Conservation (phyloP, 768 basidiomycete species). For the Rhodotorula toruloides region DNA sequence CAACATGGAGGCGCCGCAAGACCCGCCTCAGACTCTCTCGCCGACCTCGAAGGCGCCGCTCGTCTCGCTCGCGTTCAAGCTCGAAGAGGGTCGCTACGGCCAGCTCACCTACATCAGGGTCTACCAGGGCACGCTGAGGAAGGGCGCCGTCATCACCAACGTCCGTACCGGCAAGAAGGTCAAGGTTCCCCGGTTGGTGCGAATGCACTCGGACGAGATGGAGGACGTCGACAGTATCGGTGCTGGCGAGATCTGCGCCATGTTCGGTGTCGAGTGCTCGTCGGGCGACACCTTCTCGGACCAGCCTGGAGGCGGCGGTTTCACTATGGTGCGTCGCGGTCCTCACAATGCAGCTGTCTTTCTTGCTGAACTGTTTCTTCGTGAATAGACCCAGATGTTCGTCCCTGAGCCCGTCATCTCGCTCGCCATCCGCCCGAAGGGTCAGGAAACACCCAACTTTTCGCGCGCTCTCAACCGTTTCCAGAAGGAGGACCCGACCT, state of each 20-base stretch:
- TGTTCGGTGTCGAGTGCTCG: conserved; percentile 97
- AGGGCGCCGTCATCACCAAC: conserved; percentile 78
- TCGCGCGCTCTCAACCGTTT: conserved; percentile 94
- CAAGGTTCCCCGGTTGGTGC: conserved; percentile 89
- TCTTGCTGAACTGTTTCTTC: background rate
- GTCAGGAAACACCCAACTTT: conserved; percentile 90
- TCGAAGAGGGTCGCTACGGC: conserved; percentile 94
- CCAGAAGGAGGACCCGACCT: conserved; percentile 98
- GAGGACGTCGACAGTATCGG: conserved; percentile 95
- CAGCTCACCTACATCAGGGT: conserved; percentile 98
- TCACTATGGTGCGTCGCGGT: conserved; percentile 64
- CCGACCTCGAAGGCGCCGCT: conserved; percentile 70
- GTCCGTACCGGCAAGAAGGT: conserved; percentile 93
- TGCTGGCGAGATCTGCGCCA: conserved; percentile 97
- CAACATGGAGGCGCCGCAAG: conserved; percentile 62
- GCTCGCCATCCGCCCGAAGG: conserved; percentile 82
- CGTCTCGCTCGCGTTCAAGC: conserved; percentile 93
- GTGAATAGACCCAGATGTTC: conserved; percentile 82
- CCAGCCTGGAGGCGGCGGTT: conserved; percentile 62
- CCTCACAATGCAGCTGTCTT: background rate
- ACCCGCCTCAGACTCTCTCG: conserved; percentile 45
- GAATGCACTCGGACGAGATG: conserved; percentile 99
- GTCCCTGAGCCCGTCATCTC: conserved; percentile 99
- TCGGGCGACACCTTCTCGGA: conserved; percentile 98
- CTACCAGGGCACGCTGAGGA: conserved; percentile 89